Evolutionary conservation across 768 basidiomycete species (phyloP).

Genomic region (Xanthoconium stramineum): DNA sequence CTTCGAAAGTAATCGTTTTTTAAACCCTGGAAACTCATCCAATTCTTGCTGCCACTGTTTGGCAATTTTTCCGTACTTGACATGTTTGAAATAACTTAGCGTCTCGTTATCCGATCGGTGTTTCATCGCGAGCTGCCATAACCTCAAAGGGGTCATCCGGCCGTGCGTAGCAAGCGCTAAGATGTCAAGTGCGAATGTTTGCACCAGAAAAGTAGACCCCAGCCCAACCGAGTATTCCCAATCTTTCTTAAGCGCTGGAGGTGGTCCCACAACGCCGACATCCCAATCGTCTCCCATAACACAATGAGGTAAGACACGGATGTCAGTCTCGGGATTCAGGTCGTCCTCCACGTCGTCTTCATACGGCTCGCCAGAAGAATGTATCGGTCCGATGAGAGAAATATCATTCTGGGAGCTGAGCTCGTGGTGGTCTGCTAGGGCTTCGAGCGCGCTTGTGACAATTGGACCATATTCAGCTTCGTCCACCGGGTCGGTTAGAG

Average conservation of each 20-base stretch:
- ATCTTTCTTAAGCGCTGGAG: background rate
- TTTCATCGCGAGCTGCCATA: background rate
- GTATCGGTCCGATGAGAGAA: background rate
- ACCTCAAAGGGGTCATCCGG: background rate
- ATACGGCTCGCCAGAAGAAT: background rate
- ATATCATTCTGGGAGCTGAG: background rate
- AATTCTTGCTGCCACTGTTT: background rate
- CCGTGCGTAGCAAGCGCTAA: background rate
- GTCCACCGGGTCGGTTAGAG: background rate
- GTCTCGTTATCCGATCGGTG: too few relatives aligned
- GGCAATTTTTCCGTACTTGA: background rate
- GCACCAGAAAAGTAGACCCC: background rate
- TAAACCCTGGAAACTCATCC: background rate
- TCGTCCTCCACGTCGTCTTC: background rate
- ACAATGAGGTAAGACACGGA: background rate
- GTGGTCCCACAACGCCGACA: background rate
- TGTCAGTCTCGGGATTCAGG: background rate
- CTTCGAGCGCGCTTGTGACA: too few relatives aligned
- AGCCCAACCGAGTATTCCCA: background rate
- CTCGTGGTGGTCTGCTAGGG: background rate
- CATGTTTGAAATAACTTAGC: background rate
- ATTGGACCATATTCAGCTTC: too few relatives aligned
- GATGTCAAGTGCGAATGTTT: too few relatives aligned
- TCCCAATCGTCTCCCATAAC: background rate
- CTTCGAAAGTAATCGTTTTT: background rate